Conservation (phyloP, 2,329 filamentous ascomycete species). For the Calonectria ilicicola region DNA sequence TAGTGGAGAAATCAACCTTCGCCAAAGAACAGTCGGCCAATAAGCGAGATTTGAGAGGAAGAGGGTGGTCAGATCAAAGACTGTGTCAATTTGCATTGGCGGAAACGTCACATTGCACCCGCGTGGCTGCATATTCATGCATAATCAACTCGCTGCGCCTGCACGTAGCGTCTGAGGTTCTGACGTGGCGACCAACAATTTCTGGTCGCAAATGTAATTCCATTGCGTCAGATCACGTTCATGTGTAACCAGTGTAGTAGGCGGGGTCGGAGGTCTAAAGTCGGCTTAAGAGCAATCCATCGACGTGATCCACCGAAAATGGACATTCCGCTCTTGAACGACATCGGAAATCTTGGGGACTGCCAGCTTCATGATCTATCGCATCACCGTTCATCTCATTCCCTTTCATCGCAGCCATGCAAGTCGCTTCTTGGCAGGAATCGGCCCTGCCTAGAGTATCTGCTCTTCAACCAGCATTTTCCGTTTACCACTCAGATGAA, state of each 20-base stretch:
- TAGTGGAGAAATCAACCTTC: background rate
- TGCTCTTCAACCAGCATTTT: background rate
- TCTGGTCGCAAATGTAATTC: background rate
- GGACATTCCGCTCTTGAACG: background rate
- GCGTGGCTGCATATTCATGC: background rate
- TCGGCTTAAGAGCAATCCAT: background rate
- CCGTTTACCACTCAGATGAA: background rate
- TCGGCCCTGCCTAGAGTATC: background rate
- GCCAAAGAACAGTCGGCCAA: background rate
- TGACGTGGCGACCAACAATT: constrained; percentile 2
- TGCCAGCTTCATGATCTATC: background rate
- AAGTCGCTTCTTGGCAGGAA: background rate
- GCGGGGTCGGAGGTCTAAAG: background rate
- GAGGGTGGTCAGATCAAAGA: background rate
- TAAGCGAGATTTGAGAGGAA: background rate
- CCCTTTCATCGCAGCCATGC: background rate
- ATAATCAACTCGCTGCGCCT: background rate
- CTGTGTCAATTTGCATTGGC: background rate
- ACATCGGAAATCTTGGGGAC: no score
- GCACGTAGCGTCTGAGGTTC: background rate
- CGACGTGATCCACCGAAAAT: background rate
- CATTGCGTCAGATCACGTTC: background rate
- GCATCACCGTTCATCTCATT: no score
- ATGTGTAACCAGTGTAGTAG: background rate
- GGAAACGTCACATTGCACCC: background rate